Conservation (phyloP, 2,329 filamentous ascomycete genomes). For the Metarhizium humberi region DNA sequence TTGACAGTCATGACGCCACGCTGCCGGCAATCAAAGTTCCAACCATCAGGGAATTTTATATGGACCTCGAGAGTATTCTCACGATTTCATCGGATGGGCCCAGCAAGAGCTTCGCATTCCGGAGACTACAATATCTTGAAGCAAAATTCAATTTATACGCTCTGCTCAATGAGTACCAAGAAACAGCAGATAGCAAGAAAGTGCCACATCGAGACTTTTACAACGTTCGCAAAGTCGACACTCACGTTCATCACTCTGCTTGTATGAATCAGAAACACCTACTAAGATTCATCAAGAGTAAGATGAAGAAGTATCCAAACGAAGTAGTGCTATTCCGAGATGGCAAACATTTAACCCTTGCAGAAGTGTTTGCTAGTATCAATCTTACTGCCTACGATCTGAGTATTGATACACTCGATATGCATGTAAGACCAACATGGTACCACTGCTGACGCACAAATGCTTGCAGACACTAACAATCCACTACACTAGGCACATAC, state of each 20-base stretch:
- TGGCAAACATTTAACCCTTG: constrained; percentile 81
- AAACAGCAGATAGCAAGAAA: constrained; percentile 94
- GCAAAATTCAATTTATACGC: constrained; percentile 94
- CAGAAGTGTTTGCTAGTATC: constrained; percentile 94
- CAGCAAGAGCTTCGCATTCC: constrained; percentile 93
- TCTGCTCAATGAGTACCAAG: constrained; percentile 92
- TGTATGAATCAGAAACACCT: constrained; percentile 99
- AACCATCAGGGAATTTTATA: constrained; percentile 88
- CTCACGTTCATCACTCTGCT: constrained; percentile 96
- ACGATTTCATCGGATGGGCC: constrained; percentile 91
- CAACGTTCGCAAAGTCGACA: constrained; percentile 97
- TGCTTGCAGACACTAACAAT: constrained; percentile 2
- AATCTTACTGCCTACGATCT: constrained; percentile 95
- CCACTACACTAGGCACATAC: constrained; percentile 62
- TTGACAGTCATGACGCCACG: constrained; percentile 55
- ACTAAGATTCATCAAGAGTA: constrained; percentile 97
- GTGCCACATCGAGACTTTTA: constrained; percentile 98
- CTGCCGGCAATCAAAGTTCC: constrained; percentile 75
- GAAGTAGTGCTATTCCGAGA: constrained; percentile 90
- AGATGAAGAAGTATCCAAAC: constrained; percentile 97
- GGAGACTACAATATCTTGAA: constrained; percentile 88
- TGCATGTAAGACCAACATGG: constrained; percentile 63
- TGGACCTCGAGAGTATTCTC: constrained; percentile 81
- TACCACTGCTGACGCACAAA: neutral
- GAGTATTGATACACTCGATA: constrained; percentile 96